phyloP scores from a whole-genome alignment of 2,329 filamentous ascomycete species.

The Thermochaetoides dissita region DNA sequence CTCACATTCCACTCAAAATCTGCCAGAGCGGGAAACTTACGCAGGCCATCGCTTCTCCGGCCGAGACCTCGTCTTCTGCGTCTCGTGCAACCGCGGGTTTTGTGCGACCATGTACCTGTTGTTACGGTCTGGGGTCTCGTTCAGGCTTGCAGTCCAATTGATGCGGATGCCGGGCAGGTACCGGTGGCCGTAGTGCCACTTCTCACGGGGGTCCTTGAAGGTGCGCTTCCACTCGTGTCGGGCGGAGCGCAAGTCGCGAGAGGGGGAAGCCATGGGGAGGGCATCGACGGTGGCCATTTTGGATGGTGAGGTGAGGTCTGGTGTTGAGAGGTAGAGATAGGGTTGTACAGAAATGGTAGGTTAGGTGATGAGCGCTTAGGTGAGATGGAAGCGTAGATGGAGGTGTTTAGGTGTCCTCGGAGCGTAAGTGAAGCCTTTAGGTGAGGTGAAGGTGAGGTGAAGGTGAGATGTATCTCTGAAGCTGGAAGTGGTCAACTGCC shows the following conservation, averaged over 20 bases:
- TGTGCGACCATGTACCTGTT: too few species aligned
- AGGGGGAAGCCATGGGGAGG: too few species aligned
- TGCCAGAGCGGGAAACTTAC: too few species aligned
- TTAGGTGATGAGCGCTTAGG: too few species aligned
- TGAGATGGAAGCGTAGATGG: too few species aligned
- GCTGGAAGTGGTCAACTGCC: too few species aligned
- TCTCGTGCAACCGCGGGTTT: slow-evolving; percentile 10
- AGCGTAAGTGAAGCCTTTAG: too few species aligned
- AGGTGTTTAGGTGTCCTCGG: too few species aligned
- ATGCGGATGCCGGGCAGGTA: slow-evolving; percentile 17
- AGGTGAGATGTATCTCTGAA: too few species aligned
- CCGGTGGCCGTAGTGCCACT: slow-evolving; percentile 28
- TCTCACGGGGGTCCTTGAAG: slow-evolving; percentile 26
- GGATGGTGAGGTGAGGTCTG: background rate
- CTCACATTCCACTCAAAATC: too few species aligned
- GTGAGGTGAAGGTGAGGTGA: too few species aligned
- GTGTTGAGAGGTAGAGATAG: background rate
- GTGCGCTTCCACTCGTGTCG: slow-evolving; percentile 28
- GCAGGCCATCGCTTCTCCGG: slow-evolving; percentile 14
- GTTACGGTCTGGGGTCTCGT: slow-evolving; percentile 9
- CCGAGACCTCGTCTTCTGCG: slow-evolving; percentile 22
- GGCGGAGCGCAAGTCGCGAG: slow-evolving; percentile 30
- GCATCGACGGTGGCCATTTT: slow-evolving; percentile 17
- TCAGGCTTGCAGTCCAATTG: slow-evolving; percentile 8
- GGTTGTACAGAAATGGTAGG: too few species aligned